Percentiles rank a stretch among this genome's conserved stretches.
Evolutionary conservation across 2,329 filamentous ascomycete species (phyloP).

Genomic region (Ophiostoma angusticollis): DNA sequence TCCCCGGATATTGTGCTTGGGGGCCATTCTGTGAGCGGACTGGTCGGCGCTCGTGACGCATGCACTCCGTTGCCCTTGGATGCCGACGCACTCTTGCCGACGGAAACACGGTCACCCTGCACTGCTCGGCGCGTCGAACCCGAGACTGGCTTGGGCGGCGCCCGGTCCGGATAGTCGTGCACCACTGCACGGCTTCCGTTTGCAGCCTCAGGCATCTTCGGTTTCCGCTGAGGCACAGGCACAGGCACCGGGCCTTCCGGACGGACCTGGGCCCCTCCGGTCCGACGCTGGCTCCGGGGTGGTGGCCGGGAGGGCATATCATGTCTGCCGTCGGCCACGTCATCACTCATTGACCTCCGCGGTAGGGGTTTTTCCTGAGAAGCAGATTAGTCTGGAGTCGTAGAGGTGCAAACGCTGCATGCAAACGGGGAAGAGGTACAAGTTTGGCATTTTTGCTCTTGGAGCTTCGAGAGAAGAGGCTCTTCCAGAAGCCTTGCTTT

Average conservation of each 20-base stretch:
- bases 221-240: background rate
- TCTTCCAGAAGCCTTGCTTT: constrained; percentile 34
- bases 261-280: background rate
- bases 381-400: constrained; percentile 3
- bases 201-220: background rate
- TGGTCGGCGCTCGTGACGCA: constrained; percentile 20
- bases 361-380: constrained; percentile 20
- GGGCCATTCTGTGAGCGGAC: constrained; percentile 42
- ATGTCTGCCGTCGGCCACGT: constrained; percentile 20
- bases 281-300: background rate
- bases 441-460: constrained; percentile 22
- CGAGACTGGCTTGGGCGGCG: background rate
- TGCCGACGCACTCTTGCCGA: constrained; percentile 8
- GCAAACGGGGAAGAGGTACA: constrained; percentile 17
- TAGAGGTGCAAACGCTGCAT: background rate
- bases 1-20: constrained; percentile 35
- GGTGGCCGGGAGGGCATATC: background rate
- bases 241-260: constrained; percentile 1
- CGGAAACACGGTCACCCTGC: background rate
- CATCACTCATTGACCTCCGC: constrained; percentile 15
- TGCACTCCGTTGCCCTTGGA: constrained; percentile 22
- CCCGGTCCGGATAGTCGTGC: constrained; percentile 3
- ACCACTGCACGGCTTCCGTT: background rate
- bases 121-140: background rate
- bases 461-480: constrained; percentile 35